Conservation (phyloP, 2,329 filamentous ascomycete species). For the Epicoccum sorghinum region DNA sequence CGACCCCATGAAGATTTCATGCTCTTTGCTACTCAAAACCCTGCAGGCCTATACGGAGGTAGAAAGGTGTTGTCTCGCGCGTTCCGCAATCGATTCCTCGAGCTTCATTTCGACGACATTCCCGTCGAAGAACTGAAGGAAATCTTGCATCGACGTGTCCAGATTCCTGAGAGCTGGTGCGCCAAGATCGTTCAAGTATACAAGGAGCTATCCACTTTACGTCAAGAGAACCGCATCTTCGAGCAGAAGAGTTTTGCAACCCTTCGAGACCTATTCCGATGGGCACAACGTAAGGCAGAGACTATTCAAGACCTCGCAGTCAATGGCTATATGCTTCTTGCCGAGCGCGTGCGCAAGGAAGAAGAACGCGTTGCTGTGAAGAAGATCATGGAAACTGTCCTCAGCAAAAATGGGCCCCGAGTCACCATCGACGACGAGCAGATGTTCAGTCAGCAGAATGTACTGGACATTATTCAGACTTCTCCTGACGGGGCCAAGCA, state of each 20-base stretch:
- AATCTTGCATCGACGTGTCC: constrained; percentile 86
- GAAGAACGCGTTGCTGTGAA: constrained; percentile 87
- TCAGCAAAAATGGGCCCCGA: constrained; percentile 64
- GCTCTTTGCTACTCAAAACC: constrained; percentile 97
- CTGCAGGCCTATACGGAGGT: constrained; percentile 91
- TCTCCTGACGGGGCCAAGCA: constrained; percentile 34
- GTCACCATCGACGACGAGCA: constrained; percentile 76
- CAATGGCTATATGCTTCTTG: constrained; percentile 96
- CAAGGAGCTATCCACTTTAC: constrained; percentile 84
- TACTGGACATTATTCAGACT: constrained; percentile 40
- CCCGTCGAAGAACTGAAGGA: constrained; percentile 91
- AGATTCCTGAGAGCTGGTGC: constrained; percentile 91
- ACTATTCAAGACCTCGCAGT: constrained; percentile 85
- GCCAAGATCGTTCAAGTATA: constrained; percentile 91
- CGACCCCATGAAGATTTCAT: constrained; percentile 94
- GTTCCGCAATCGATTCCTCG: constrained; percentile 95
- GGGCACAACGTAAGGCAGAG: constrained; percentile 85
- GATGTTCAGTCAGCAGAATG: constrained; percentile 66
- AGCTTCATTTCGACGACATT: constrained; percentile 97
- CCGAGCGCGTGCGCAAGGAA: constrained; percentile 88
- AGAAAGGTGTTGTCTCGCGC: constrained; percentile 91
- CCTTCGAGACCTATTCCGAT: constrained; percentile 91
- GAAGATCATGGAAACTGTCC: constrained; percentile 83
- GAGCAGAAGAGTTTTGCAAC: constrained; percentile 99
- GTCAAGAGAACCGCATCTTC: constrained; percentile 89